phyloP scores from a whole-genome alignment of 352 stramenopile genomes.

The Phytophthora ramorum region DNA sequence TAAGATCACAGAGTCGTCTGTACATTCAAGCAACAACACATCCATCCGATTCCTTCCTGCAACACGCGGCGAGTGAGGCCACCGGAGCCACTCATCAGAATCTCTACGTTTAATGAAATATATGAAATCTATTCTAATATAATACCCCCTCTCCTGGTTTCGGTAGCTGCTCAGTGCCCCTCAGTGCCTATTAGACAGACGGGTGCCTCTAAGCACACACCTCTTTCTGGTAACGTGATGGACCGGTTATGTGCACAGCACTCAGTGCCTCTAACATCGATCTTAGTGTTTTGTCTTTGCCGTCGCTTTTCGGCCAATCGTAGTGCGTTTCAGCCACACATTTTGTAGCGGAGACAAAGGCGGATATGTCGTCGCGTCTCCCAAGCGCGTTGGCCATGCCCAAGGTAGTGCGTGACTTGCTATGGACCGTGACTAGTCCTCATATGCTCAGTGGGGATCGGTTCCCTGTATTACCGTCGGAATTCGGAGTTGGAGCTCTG shows the following conservation, averaged over 20 bases:
- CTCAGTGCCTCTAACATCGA: neutral
- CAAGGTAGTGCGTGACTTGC: conserved; percentile 74
- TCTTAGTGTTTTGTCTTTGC: neutral
- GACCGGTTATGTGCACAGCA: neutral
- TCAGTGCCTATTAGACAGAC: too few relatives aligned
- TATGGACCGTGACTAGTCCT: conserved; percentile 68
- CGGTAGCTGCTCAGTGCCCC: neutral
- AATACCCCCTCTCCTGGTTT: neutral
- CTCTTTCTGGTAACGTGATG: neutral
- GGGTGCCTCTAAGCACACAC: neutral
- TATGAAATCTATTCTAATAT: neutral
- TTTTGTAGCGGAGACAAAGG: conserved; percentile 18
- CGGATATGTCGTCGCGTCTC: conserved; percentile 14
- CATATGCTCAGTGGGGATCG: conserved; percentile 52
- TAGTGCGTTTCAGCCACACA: conserved; percentile 13
- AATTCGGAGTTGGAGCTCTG: conserved; percentile 39
- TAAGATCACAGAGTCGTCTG: neutral
- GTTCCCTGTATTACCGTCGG: conserved; percentile 56
- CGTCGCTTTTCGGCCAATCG: conserved; percentile 21
- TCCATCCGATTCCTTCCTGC: neutral
- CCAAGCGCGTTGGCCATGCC: conserved; percentile 23
- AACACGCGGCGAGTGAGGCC: too few relatives aligned
- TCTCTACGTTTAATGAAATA: neutral
- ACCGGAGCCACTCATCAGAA: too few relatives aligned
- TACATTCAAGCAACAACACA: neutral